Percentiles rank a stretch among this genome's conserved stretches.
Evolutionary conservation across 306 rosid species (phyloP).

Genomic region (Cyamopsis tetragonoloba): DNA sequence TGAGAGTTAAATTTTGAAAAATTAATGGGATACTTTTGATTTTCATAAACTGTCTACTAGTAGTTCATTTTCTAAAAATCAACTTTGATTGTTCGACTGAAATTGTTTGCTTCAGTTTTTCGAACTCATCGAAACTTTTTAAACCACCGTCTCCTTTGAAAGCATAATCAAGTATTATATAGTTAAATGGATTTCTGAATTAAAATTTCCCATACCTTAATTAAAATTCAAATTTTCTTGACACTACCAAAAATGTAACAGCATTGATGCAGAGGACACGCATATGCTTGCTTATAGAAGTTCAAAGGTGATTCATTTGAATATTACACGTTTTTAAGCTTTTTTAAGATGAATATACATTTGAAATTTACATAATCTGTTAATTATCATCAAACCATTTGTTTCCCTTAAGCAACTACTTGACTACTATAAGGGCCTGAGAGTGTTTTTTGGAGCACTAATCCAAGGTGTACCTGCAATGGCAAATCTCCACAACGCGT

Average conservation of each 20-base stretch:
- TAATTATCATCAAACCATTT: not conserved
- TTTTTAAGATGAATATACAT: not conserved
- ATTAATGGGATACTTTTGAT: too few species aligned
- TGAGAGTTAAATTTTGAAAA: too few species aligned
- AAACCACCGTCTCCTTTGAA: too few species aligned
- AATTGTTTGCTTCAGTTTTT: too few species aligned
- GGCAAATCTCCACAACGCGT: slow-evolving; percentile 92
- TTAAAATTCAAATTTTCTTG: not conserved
- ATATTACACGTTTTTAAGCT: not conserved
- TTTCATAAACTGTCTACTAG: too few species aligned
- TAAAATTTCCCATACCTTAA: not conserved
- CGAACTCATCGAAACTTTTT: too few species aligned
- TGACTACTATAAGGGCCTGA: slow-evolving; percentile 35
- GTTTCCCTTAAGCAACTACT: not conserved
- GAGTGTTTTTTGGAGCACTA: slow-evolving; percentile 88
- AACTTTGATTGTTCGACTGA: too few species aligned
- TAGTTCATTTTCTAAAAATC: too few species aligned
- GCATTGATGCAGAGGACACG: not conserved
- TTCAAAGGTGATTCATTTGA: not conserved
- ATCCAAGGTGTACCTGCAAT: slow-evolving; percentile 87
- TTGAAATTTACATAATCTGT: not conserved
- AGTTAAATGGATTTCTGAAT: not conserved
- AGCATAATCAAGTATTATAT: not conserved
- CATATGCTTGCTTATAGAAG: not conserved
- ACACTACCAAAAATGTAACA: not conserved